These are phyloP conservation scores for Dryas alaskensis DNA, from an alignment of 306 rosid genomes.

Conservation along the genomic window DNA sequence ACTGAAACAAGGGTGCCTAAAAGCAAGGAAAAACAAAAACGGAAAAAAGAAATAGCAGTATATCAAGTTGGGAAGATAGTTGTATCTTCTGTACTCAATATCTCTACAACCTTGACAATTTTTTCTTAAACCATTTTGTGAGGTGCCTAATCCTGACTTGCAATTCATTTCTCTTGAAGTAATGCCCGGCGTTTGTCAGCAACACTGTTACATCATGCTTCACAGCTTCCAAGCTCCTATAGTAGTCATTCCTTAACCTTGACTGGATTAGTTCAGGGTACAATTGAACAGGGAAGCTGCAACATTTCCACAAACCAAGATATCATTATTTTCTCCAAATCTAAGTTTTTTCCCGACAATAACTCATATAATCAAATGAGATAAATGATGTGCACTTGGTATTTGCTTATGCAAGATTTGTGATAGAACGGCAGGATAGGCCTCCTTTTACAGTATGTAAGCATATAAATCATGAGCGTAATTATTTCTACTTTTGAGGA, in stretches of 20 bases:
- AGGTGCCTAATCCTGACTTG: conserved; percentile 37
- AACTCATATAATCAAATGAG: neutral
- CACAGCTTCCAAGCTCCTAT: conserved; percentile 64
- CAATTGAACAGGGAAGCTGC: conserved; percentile 64
- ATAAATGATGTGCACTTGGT: neutral
- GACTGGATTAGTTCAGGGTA: conserved; percentile 61
- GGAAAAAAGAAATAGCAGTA: neutral
- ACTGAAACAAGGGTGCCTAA: neutral
- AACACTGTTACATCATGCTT: conserved; percentile 65
- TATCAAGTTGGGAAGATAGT: neutral
- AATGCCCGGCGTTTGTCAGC: conserved; percentile 49
- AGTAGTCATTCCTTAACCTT: conserved; percentile 62
- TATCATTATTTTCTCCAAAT: conserved; percentile 15
- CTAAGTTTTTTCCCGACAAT: neutral
- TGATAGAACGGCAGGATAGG: too few relatives aligned
- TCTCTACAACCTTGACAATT: conserved; percentile 53
- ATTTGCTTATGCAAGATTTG: too few relatives aligned
- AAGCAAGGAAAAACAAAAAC: neutral
- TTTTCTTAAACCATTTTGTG: conserved; percentile 50
- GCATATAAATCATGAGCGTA: neutral
- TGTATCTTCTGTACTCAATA: neutral
- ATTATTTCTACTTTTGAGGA: neutral
- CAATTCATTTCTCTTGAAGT: conserved; percentile 35
- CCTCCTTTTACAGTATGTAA: too few relatives aligned
- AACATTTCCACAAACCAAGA: conserved; percentile 27